phyloP scores from a whole-genome alignment of 2,329 filamentous ascomycete genomes.

The Tolypocladium paradoxum region DNA sequence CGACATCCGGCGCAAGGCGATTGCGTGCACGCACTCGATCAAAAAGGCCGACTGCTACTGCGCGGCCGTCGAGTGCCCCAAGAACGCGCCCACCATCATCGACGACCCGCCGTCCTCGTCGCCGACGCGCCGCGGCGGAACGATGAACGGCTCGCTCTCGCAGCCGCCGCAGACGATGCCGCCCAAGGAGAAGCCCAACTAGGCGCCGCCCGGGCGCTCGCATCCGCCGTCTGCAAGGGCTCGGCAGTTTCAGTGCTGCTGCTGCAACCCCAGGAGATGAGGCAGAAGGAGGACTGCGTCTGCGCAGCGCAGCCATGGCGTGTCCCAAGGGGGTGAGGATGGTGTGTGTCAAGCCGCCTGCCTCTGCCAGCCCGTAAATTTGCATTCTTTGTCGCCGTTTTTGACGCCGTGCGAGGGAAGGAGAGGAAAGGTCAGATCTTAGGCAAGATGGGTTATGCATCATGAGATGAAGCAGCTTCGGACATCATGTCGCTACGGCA shows the following conservation, averaged over 20 bases:
- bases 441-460: background rate
- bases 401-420: background rate
- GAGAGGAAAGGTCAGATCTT: background rate
- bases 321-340: slow-evolving; percentile 13
- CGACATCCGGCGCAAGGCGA: slow-evolving; percentile 12
- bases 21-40: slow-evolving; percentile 13
- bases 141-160: background rate
- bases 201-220: background rate
- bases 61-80: slow-evolving; percentile 13
- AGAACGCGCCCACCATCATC: slow-evolving; percentile 8
- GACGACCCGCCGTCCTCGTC: background rate
- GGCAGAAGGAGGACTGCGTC: slow-evolving; percentile 4
- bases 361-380: background rate
- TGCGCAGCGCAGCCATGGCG: slow-evolving; percentile 9
- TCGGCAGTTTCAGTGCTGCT: slow-evolving; percentile 9
- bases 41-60: slow-evolving; percentile 15
- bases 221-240: background rate
- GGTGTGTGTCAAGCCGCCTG: background rate
- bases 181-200: background rate
- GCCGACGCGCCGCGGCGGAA: background rate
- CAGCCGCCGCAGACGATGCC: background rate
- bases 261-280: slow-evolving; percentile 9
- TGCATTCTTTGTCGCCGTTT: background rate
- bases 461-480: background rate
- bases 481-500: background rate